phyloP scores from a whole-genome alignment of 148 eudicot species.

The Persicaria tinctoria region DNA sequence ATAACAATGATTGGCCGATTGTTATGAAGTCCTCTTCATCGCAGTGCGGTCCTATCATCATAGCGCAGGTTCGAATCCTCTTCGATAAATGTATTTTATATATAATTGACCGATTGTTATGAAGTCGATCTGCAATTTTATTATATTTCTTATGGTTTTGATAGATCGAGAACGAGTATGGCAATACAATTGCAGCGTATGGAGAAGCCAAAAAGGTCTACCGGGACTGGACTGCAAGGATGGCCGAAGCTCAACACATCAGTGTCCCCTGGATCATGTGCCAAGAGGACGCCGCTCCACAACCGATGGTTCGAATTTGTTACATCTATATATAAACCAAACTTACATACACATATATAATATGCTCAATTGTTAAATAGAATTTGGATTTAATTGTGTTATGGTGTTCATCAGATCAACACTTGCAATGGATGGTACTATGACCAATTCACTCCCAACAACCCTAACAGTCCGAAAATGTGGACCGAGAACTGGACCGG shows the following conservation, averaged over 20 bases:
- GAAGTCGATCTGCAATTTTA: no score
- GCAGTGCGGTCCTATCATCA: conserved; percentile 11
- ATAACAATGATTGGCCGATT: no score
- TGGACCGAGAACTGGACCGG: not conserved
- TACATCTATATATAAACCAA: no score
- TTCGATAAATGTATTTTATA: no score
- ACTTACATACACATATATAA: no score
- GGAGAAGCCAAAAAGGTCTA: conserved; percentile 7
- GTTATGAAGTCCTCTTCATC: not conserved
- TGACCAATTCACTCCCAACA: conserved; percentile 32
- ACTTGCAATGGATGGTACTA: conserved; percentile 54
- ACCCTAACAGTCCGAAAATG: conserved; percentile 39
- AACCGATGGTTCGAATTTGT: conserved; percentile 22
- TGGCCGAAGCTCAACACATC: conserved; percentile 6
- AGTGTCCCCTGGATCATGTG: conserved; percentile 54
- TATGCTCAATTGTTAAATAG: no score
- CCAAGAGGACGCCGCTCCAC: conserved; percentile 39
- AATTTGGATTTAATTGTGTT: not conserved
- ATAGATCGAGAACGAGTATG: conserved; percentile 14
- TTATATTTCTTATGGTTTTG: no score
- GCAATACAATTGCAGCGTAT: not conserved
- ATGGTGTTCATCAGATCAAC: conserved; percentile 23
- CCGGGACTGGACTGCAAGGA: conserved; percentile 9
- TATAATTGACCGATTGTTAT: no score
- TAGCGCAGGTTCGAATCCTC: conserved; percentile 2